Evolutionary conservation across 129 eudicot species (phyloP).

Genomic region (Cynara cardunculus): DNA sequence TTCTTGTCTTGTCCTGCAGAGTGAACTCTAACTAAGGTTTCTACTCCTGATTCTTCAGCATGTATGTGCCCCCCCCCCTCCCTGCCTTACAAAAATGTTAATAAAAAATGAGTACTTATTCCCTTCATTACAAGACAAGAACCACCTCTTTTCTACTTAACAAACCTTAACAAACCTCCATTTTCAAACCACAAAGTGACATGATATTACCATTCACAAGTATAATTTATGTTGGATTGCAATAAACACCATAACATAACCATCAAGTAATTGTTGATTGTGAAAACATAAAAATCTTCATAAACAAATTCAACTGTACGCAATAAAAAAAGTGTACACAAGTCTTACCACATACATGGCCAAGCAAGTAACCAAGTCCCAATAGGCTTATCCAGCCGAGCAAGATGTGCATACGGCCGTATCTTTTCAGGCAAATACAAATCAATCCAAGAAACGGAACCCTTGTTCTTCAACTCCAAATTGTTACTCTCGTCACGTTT

Average conservation of each 20-base stretch:
- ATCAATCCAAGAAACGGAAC: slow-evolving; percentile 64
- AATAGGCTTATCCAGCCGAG: slow-evolving; percentile 72
- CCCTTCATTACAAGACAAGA: neutral
- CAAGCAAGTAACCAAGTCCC: slow-evolving; percentile 97
- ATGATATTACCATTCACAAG: neutral
- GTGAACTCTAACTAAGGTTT: neutral
- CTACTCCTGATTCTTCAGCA: neutral
- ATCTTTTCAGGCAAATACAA: slow-evolving; percentile 51
- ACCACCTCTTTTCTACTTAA: neutral
- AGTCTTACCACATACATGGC: slow-evolving; percentile 85
- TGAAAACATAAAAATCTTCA: neutral
- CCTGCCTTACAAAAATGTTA: too few relatives aligned
- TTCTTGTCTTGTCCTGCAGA: neutral
- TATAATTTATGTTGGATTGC: neutral
- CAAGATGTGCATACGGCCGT: slow-evolving; percentile 65
- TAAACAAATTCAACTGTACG: neutral
- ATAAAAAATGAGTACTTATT: neutral
- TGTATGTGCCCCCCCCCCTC: neutral
- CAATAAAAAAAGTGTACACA: neutral
- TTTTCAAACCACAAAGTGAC: neutral
- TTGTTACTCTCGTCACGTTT: slow-evolving; percentile 5
- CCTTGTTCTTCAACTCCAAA: slow-evolving; percentile 5
- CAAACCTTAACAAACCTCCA: neutral
- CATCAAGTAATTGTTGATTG: neutral
- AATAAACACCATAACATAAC: neutral